Evolutionary conservation across 2,329 filamentous ascomycete species (phyloP), one percentile per base, ranked within the genome.

Genomic region (Verruconis gallopava): DNA sequence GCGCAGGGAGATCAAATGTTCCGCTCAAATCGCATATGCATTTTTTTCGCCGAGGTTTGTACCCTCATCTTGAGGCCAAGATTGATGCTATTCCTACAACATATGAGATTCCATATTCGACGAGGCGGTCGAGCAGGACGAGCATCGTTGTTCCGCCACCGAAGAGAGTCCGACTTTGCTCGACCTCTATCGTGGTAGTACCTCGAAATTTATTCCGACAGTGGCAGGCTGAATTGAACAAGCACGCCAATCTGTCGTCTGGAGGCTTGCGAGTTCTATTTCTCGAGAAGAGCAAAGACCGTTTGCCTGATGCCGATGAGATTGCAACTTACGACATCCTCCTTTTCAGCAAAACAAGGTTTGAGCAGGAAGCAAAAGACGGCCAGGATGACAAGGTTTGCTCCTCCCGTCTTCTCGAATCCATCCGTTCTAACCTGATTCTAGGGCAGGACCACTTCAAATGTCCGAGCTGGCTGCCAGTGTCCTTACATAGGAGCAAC

Each of bases 131-230:
- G 55, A 57, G 64, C 34, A 63, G 70, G 4, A 63, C 62, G 0
- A 55, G 45, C 1, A 50, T 57, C 55, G 55, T 1, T 56, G 62
- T 0, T 12, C 42, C 42, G 2, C 42, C 42, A 22, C 37, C 42
- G 5, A 21, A 37, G 5, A 11, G 28, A n/a, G 5, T 93, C 3
- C 72, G 67, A 19, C 64, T 91, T 5, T 83, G 78, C 46, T 69
- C 73, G 20, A 73, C 73, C 0, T 93, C 81, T 0, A 64, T 96
- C 3, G 67, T 94, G 14, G 73, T 95, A 21, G 85, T 88, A 0
- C 89, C 89, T 0, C 69, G 77, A 12, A 95, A 95, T 53, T 66
- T 95, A 18, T 66, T 93, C 3, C 71, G 79, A 41, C 89, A 96
- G 56, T 95, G 89, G 89, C 66, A 73, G 41, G 69, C 76, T 9